Percentiles rank a stretch among this genome's conserved stretches.
These are phyloP conservation scores for Trichomonascaceae sp. DNA, from an alignment of 1,139 yeast species.

Conservation along the genomic window DNA sequence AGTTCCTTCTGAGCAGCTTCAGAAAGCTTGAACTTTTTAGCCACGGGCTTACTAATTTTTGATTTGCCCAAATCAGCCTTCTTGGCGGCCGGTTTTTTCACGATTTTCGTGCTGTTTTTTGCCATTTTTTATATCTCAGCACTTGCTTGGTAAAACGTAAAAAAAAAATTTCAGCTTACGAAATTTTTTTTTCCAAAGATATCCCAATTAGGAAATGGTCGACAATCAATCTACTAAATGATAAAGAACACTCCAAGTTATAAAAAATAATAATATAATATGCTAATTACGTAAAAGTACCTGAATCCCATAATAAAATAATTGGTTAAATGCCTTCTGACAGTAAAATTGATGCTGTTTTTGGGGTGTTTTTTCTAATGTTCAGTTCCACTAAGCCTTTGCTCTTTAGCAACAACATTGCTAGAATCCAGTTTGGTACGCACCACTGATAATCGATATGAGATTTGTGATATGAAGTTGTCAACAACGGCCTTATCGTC, in stretches of 20 bases:
- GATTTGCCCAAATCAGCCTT: conserved; percentile 22
- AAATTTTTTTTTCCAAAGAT: not conserved
- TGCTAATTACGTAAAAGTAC: conserved; percentile 4
- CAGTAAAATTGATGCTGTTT: not conserved
- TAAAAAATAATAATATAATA: not conserved
- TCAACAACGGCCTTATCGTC: conserved; percentile 73
- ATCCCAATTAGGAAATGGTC: not conserved
- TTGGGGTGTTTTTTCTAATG: not conserved
- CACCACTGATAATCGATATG: conserved; percentile 28
- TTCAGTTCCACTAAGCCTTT: conserved; percentile 1
- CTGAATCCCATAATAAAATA: conserved; percentile 4
- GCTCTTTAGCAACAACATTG: not conserved
- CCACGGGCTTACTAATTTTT: conserved; percentile 25
- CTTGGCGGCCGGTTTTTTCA: conserved; percentile 11
- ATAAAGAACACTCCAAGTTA: not conserved
- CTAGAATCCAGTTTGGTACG: conserved; percentile 21
- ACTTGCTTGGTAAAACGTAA: conserved; percentile 9
- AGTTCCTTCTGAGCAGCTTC: conserved; percentile 22
- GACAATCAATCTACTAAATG: not conserved
- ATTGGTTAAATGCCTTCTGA: conserved; percentile 1
- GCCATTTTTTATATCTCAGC: conserved; percentile 13
- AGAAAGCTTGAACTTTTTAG: conserved; percentile 28
- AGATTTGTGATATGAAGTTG: conserved; percentile 40
- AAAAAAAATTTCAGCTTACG: conserved; percentile 1
- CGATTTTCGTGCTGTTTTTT: conserved; percentile 9